Evolutionary conservation across 208 protist genomes (phyloP).

Genomic region (Trypanosoma caninum): DNA sequence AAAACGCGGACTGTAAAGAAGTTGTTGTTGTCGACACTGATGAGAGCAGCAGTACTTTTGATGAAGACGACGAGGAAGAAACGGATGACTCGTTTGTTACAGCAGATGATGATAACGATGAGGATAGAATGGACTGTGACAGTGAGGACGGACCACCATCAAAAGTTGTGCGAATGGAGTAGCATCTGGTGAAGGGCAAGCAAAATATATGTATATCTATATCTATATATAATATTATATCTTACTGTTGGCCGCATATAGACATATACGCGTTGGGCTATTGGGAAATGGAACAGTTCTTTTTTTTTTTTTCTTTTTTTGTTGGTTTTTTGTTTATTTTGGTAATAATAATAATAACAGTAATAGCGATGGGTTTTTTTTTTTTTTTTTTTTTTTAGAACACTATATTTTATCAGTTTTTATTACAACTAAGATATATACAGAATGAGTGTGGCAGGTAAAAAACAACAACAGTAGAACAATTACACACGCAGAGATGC

Average conservation of each 20-base stretch:
- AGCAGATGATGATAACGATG: conserved; percentile 4
- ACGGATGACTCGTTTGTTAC: conserved; percentile 10
- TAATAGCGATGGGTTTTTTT: too few species aligned
- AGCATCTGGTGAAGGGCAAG: too few species aligned
- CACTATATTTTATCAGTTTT: background rate
- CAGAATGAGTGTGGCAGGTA: too few species aligned
- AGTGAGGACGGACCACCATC: conserved; percentile 8
- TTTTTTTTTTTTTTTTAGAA: background rate
- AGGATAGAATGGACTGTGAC: conserved; percentile 22
- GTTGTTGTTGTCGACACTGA: conserved; percentile 38
- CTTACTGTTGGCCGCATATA: too few species aligned
- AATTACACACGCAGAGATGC: too few species aligned
- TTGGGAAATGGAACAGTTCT: background rate
- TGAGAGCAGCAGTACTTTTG: conserved; percentile 28
- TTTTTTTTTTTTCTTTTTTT: background rate
- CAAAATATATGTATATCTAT: too few species aligned
- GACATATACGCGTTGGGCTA: too few species aligned
- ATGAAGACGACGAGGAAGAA: conserved; percentile 25
- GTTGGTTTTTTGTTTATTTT: too few species aligned
- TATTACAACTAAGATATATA: too few species aligned
- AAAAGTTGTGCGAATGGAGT: conserved; percentile 28
- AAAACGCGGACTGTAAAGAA: conserved; percentile 46
- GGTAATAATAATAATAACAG: too few species aligned
- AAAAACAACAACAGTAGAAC: too few species aligned
- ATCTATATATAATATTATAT: too few species aligned